Base-by-base conservation (phyloP, 139 green algal species). In the Chlamydomonas applanata region DNA sequence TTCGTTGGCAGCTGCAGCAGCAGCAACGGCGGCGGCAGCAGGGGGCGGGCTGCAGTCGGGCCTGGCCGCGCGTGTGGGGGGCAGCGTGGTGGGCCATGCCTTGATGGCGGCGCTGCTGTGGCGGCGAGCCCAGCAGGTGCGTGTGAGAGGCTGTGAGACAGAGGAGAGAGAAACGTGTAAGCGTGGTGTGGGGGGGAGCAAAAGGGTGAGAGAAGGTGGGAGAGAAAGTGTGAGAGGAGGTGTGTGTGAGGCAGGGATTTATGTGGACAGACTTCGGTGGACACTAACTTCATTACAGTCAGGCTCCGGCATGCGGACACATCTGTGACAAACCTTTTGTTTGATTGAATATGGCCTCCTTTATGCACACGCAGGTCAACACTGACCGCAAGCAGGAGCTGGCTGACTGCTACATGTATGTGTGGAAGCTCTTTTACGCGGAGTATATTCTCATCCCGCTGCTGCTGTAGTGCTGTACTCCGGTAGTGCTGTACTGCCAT, bases 401-500 rank as follows among this genome's bases (percentile, higher is more conserved):
- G 35, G 76, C 74, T 0, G 36, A 59, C n/a, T 85, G 75, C 72
- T 92, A 94, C 81, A 93, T 93, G 89, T 91, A 91, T 40, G 71
- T 94, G 9, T 98, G 94, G 94, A 94, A 93, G 80, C 82, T 97
- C n/a, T 97, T 98, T 69, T 98, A 98, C 72, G 83, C 85, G 3
- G 91, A 97, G 77, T 97, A 97, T 67, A 64, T 97, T 35, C 74
- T 97, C 46, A 87, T 97, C 13, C 93, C 93, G 0, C 82, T 97
- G 45, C 67, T 73, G 67, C 27, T 73, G 45, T 73, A 29, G 63
- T 33, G 64, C n/a, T 4, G 64, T 2, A 29, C 3, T 30, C 25
- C 4, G 20, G 53, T 61, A n/a, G n/a, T n/a, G 53, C 14, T 49
- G 40, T 49, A 49, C 7, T 49, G 40, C 7, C 7, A 49, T 19